Evolutionary conservation across 768 basidiomycete species (phyloP).

Genomic region (Austroboletus festivus): DNA sequence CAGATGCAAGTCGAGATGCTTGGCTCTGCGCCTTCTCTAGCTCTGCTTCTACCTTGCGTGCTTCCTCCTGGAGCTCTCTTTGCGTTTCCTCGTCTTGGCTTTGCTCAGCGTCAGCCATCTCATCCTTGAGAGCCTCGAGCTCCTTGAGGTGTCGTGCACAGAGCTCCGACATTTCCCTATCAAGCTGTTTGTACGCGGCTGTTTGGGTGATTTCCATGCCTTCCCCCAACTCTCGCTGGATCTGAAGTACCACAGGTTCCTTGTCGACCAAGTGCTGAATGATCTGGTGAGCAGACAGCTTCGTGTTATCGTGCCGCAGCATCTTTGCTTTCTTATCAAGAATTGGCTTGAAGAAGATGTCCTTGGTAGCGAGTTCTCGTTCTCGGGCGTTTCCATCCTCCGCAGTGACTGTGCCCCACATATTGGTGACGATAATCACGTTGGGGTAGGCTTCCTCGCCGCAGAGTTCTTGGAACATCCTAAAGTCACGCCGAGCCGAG

Average conservation of each 20-base stretch:
- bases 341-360: slow-evolving; percentile 49
- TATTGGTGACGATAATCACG: slow-evolving; percentile 51
- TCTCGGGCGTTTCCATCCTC: slow-evolving; percentile 42
- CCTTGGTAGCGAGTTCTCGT: slow-evolving; percentile 38
- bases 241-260: slow-evolving; percentile 42
- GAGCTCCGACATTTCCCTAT: slow-evolving; percentile 46
- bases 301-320: slow-evolving; percentile 41
- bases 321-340: slow-evolving; percentile 45
- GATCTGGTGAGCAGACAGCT: slow-evolving; percentile 44
- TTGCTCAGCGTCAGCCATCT: slow-evolving; percentile 46
- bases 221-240: slow-evolving; percentile 53
- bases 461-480: slow-evolving; percentile 52
- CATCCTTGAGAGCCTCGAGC: slow-evolving; percentile 42
- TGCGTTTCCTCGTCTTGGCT: slow-evolving; percentile 45
- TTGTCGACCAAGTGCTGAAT: slow-evolving; percentile 41
- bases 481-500: slow-evolving; percentile 45
- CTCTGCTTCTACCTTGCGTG: slow-evolving; percentile 29
- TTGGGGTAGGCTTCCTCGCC: slow-evolving; percentile 49
- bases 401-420: slow-evolving; percentile 44
- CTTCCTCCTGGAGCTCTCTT: slow-evolving; percentile 44
- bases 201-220: slow-evolving; percentile 51
- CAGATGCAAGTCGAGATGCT: slow-evolving; percentile 29
- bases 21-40: slow-evolving; percentile 29
- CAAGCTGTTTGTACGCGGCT: slow-evolving; percentile 49
- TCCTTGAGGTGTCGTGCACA: slow-evolving; percentile 45